Conservation (phyloP, 345 rosid species). For the Eucalyptus cloeziana region DNA sequence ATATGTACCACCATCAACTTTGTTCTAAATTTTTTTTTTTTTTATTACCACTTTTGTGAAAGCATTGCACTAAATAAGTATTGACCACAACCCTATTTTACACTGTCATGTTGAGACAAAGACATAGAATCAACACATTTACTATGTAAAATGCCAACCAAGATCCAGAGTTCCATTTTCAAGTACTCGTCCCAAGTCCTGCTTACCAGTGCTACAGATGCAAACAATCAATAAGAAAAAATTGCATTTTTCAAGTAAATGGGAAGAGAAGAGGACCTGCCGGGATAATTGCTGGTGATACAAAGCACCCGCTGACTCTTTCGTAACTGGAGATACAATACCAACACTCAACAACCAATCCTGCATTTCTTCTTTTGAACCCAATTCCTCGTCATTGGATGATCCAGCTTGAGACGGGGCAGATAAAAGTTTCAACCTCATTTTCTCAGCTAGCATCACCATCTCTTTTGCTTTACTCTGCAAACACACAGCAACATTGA, state of each 20-base stretch:
- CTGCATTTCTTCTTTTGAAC: conserved; percentile 92
- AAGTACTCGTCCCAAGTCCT: background rate
- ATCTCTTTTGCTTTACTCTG: conserved; percentile 94
- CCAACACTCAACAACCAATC: conserved; percentile 96
- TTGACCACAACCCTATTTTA: background rate
- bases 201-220: background rate
- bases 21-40: background rate
- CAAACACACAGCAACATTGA: background rate
- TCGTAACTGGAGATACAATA: conserved; percentile 90
- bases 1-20: background rate
- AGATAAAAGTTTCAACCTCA: conserved; percentile 83
- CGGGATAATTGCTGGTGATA: conserved; percentile 88
- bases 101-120: background rate
- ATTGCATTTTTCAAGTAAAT: background rate
- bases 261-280: conserved; percentile 44
- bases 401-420: conserved; percentile 44
- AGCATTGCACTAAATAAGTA: background rate
- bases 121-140: background rate
- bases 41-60: background rate
- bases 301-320: conserved; percentile 91
- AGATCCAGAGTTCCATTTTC: background rate
- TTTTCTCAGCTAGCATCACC: conserved; percentile 86
- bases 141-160: background rate
- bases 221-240: background rate
- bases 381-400: conserved; percentile 72